Evolutionary conservation across 352 stramenopile species (phyloP).

Genomic region (Globisporangium spiculum): DNA sequence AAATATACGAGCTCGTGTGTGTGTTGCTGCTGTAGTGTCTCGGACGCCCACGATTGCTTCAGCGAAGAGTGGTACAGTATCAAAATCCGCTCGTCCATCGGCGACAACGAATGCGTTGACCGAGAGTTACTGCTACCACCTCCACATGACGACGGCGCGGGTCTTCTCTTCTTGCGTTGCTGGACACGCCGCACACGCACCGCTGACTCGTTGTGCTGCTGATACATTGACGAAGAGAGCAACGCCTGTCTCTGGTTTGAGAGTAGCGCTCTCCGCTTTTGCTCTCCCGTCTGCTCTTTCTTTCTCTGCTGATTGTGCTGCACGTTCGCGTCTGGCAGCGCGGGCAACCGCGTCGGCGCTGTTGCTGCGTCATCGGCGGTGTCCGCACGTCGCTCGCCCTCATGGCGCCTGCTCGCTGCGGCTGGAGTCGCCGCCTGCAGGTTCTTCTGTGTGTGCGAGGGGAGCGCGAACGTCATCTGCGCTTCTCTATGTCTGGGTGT

Average conservation of each 20-base stretch:
- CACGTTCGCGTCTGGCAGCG: not conserved
- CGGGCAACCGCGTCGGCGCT: not conserved
- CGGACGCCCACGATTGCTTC: slow-evolving; percentile 24
- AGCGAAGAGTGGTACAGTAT: slow-evolving; percentile 64
- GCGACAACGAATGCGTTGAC: slow-evolving; percentile 18
- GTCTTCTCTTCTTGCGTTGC: slow-evolving; percentile 1
- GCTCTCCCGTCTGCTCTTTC: not conserved
- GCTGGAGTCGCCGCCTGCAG: not conserved
- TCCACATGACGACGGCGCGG: not conserved
- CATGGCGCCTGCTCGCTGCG: not conserved
- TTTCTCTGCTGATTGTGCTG: not conserved
- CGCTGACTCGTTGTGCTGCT: not conserved
- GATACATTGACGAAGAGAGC: not conserved
- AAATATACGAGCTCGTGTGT: not conserved
- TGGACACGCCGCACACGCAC: no score
- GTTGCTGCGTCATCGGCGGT: not conserved
- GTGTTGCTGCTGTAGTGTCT: not conserved
- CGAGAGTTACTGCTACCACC: not conserved
- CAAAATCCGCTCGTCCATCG: slow-evolving; percentile 57
- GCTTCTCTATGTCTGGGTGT: not conserved
- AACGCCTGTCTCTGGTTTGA: not conserved
- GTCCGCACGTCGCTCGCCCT: not conserved
- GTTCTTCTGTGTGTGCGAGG: not conserved
- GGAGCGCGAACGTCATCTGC: slow-evolving; percentile 8
- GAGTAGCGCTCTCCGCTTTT: not conserved